A percentile compares a stretch with the other conserved stretches of the same genome.
Conservation (phyloP, 2,329 filamentous ascomycete species). For the Daldinia eschscholtzii region DNA sequence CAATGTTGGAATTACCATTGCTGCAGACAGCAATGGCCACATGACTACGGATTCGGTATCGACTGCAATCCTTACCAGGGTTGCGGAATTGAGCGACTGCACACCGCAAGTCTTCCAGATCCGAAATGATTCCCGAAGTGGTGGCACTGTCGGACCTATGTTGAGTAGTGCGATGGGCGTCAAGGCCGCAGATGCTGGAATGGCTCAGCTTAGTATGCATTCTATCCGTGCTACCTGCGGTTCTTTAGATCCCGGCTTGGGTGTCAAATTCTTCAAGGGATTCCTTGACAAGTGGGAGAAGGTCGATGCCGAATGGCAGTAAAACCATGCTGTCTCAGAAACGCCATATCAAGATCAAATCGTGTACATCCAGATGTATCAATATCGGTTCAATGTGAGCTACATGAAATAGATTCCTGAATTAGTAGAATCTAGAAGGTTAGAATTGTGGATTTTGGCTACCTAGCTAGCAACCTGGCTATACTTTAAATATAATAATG, state of each 20-base stretch:
- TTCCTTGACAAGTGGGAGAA: constrained; percentile 89
- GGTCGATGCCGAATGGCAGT: constrained; percentile 82
- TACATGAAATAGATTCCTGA: neutral
- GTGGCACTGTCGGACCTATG: constrained; percentile 96
- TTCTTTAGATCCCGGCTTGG: constrained; percentile 85
- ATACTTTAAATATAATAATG: neutral
- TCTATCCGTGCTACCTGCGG: constrained; percentile 91
- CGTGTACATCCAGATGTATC: constrained; percentile 7
- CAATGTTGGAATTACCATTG: constrained; percentile 87
- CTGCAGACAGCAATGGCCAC: constrained; percentile 88
- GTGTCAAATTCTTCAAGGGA: constrained; percentile 88
- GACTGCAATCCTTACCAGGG: constrained; percentile 80
- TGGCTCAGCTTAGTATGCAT: constrained; percentile 95
- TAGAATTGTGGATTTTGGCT: neutral
- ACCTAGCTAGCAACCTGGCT: neutral
- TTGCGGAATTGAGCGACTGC: constrained; percentile 79
- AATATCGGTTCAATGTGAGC: constrained; percentile 14
- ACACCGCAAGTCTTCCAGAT: constrained; percentile 93
- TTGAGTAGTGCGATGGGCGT: constrained; percentile 85
- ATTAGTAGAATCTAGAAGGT: neutral
- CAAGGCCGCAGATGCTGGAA: constrained; percentile 85
- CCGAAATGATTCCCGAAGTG: constrained; percentile 87
- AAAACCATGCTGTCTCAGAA: constrained; percentile 5
- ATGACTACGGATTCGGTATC: constrained; percentile 95
- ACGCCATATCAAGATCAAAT: neutral